Evolutionary conservation across 2,329 filamentous ascomycete genomes (phyloP), one percentile per base, ranked within the genome.

Genomic region (Microcera coccophila): DNA sequence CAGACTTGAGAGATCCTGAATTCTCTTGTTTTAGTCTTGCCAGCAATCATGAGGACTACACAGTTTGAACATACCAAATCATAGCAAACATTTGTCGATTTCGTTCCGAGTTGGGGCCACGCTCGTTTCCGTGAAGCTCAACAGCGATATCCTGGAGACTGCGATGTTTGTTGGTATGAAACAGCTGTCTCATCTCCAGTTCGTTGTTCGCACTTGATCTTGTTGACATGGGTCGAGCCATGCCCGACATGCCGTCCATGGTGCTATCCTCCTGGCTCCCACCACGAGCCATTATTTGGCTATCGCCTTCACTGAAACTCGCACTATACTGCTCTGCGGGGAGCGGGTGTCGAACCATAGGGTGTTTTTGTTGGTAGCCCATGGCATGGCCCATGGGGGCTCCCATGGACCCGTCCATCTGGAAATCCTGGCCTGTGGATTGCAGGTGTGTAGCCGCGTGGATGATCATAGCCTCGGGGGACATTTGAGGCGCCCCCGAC

Each of bases 61-160:
- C 9, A 28, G 14, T 32, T 15, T 32, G 9, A 26, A 32, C 81
- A 58, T 75, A 90, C 87, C 87, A 94, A 38, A 91, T 74, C 86
- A 94, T 91, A 17, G 87, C 87, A 68, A 93, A 93, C 8, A 93
- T 79, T 62, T 93, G 88, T 48, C 89, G 85, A 18, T 85, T 85
- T 56, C 89, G 81, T 66, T 94, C 87, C 1, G 87, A 87, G 62
- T 88, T 86, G 11, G 87, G 85, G 0, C 86, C 87, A 40, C 85
- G 76, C 61, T 91, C 87, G 54, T 88, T 89, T 34, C 84, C 83
- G 52, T 89, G 85, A 19, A 90, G 76, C 63, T 90, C 85, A 24
- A 76, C 73, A 3, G 87, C 87, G 14, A 91, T 82, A 8, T 90
- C 85, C 51, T 81, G 78, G 19, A 91, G 66, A 21, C 67, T 75